phyloP scores from a whole-genome alignment of 805 yeast species.

The Suhomyces faveliae region DNA sequence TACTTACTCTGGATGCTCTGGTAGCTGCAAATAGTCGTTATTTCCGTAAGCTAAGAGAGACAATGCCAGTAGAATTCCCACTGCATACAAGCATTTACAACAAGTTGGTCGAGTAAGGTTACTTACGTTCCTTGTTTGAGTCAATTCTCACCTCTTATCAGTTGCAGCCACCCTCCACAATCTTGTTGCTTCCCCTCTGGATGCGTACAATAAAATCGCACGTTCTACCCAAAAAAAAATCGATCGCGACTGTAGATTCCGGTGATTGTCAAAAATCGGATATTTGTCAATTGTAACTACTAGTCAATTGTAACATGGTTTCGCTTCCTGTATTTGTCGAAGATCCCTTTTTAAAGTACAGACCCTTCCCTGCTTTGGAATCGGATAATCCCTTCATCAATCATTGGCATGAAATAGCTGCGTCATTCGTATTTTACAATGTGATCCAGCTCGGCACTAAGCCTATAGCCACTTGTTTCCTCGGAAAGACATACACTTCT shows the following conservation, averaged over 20 bases:
- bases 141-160: too few species aligned
- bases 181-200: background rate
- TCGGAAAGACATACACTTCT: conserved; percentile 55
- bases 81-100: background rate
- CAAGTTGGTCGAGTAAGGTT: too few species aligned
- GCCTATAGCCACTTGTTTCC: conserved; percentile 42
- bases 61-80: too few species aligned
- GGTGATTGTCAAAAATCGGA: background rate
- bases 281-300: background rate
- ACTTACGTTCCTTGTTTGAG: too few species aligned
- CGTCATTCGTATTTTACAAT: conserved; percentile 60
- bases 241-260: background rate
- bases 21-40: background rate
- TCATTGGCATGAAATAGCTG: conserved; percentile 77
- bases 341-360: conserved; percentile 44
- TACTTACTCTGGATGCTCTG: too few species aligned
- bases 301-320: conserved; percentile 5
- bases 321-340: conserved; percentile 25
- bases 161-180: background rate
- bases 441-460: conserved; percentile 54
- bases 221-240: background rate
- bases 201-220: background rate
- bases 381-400: conserved; percentile 35
- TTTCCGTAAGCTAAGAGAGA: background rate
- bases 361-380: conserved; percentile 44